Evolutionary conservation across 129 eudicot genomes (phyloP), one percentile per base, ranked within the genome.

Genomic region (Centrapalus pauciflorus): DNA sequence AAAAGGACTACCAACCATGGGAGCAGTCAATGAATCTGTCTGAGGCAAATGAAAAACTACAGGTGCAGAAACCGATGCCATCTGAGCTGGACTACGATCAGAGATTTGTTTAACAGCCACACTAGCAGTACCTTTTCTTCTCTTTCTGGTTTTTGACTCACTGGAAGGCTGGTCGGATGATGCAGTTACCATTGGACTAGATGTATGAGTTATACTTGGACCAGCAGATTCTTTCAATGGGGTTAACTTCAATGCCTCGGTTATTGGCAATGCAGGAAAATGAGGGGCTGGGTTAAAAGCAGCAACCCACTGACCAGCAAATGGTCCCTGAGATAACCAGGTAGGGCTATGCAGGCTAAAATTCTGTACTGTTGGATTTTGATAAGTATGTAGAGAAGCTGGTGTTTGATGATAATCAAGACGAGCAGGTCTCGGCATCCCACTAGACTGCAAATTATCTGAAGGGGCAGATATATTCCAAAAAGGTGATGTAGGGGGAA

Each of bases 401-500:
- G 66, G 71, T 60, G 88, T 24, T 58, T 74, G 88, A 19, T 75
- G 80, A 71, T 70, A 79, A 69, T 85, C 94, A 68, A 80, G 30
- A 59, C 65, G 57, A 26, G 80, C 65, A 17, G 87, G 61, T 79
- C 84, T 84, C 23, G 81, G 56, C 55, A 65, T 27, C 72, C 72
- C 74, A 72, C 73, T 73, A 21, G 87, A 56, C 34, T 77, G 80
- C 55, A 82, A 78, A 61, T 73, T 75, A 61, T 78, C 85, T 54
- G 69, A 80, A 40, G 96, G 85, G 32, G 89, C 77, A 34, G 89
- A 48, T 17, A 86, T 64, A 64, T 69, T 88, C 98, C 98, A 88
- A 70, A 88, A 72, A 20, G 98, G 91, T 0, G 96, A 88, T n/a
- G 95, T 81, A 58, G 76, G 81, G 59, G 96, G 91, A 16, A 88